These are phyloP conservation scores for Penicillium sp. DNA, from an alignment of 2,329 filamentous ascomycete species.

Conservation along the genomic window DNA sequence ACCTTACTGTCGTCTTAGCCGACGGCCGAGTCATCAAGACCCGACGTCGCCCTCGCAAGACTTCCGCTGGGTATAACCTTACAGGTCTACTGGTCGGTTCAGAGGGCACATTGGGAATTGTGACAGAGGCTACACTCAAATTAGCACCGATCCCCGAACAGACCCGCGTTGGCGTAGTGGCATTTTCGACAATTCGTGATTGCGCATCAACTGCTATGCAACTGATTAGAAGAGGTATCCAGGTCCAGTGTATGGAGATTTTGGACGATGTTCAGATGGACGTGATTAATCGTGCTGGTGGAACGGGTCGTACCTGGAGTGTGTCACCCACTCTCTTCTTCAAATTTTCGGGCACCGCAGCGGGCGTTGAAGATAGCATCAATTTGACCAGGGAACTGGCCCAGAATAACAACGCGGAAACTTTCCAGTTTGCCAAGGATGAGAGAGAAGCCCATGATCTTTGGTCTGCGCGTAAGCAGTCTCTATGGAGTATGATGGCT, in stretches of 20 bases:
- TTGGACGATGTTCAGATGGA: slow-evolving; percentile 68
- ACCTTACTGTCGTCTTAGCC: slow-evolving; percentile 70
- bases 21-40: slow-evolving; percentile 67
- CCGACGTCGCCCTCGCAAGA: slow-evolving; percentile 68
- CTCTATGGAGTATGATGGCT: slow-evolving; percentile 65
- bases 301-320: slow-evolving; percentile 55
- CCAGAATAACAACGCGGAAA: slow-evolving; percentile 59
- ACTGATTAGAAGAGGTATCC: slow-evolving; percentile 68
- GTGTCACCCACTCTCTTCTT: slow-evolving; percentile 49
- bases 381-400: slow-evolving; percentile 69
- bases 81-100: slow-evolving; percentile 71
- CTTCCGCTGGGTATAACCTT: slow-evolving; percentile 72
- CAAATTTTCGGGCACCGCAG: slow-evolving; percentile 74
- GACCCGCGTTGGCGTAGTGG: slow-evolving; percentile 67
- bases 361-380: slow-evolving; percentile 79
- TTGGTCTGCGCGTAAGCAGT: slow-evolving; percentile 65
- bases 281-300: slow-evolving; percentile 69
- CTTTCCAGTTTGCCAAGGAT: slow-evolving; percentile 61
- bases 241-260: slow-evolving; percentile 68
- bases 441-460: slow-evolving; percentile 59
- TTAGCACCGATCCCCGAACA: slow-evolving; percentile 66
- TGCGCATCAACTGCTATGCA: slow-evolving; percentile 67
- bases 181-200: slow-evolving; percentile 62
- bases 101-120: slow-evolving; percentile 72
- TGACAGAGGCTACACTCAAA: slow-evolving; percentile 73